A percentile compares a stretch with the other conserved stretches of the same genome.
Conservation (phyloP, 2,329 filamentous ascomycete species). For the Grosmannia serpens region DNA sequence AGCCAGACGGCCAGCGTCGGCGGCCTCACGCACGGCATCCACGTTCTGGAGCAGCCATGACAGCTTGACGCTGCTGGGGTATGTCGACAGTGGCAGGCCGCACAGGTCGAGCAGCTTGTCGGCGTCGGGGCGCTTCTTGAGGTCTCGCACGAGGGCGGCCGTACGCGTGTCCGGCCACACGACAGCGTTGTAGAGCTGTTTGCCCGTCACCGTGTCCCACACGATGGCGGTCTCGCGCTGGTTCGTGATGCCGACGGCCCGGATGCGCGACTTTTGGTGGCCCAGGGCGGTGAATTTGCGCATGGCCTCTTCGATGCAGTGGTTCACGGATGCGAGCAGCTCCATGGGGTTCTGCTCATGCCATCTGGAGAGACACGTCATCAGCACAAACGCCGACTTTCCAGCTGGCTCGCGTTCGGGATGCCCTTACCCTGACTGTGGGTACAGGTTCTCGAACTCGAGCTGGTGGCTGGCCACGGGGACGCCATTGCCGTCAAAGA, state of each 20-base stretch:
- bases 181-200: slow-evolving; percentile 73
- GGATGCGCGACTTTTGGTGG: slow-evolving; percentile 56
- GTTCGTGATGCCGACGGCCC: slow-evolving; percentile 75
- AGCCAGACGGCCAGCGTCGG: slow-evolving; percentile 62
- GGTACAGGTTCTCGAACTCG: slow-evolving; percentile 76
- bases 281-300: slow-evolving; percentile 60
- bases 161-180: slow-evolving; percentile 87
- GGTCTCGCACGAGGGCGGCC: slow-evolving; percentile 57
- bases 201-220: slow-evolving; percentile 71
- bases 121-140: slow-evolving; percentile 56
- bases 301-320: slow-evolving; percentile 67
- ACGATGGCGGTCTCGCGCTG: slow-evolving; percentile 81
- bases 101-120: slow-evolving; percentile 60
- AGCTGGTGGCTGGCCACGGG: slow-evolving; percentile 76
- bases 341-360: slow-evolving; percentile 79
- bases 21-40: slow-evolving; percentile 57
- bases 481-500: slow-evolving; percentile 71
- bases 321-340: slow-evolving; percentile 62
- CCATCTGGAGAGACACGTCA: slow-evolving; percentile 47
- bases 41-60: slow-evolving; percentile 70
- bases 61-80: slow-evolving; percentile 77
- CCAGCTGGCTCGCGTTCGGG: slow-evolving; percentile 10
- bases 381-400: not conserved
- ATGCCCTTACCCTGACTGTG: slow-evolving; percentile 61
- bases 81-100: slow-evolving; percentile 77